Percentiles rank a stretch among this genome's conserved stretches.
phyloP scores from a whole-genome alignment of 495 filamentous ascomycete genomes.

The Oidiodendron maius region DNA sequence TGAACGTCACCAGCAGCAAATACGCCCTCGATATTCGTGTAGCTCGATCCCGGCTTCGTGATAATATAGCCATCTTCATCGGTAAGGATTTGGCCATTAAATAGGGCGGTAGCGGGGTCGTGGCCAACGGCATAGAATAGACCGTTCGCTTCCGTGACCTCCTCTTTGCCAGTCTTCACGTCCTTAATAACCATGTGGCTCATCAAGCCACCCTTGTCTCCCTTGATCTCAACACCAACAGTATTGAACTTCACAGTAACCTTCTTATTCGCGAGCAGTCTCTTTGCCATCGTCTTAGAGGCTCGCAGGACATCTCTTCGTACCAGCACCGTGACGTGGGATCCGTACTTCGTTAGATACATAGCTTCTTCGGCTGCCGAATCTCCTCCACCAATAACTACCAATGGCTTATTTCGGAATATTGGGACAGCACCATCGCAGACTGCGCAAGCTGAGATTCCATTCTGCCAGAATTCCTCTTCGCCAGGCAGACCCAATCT shows the following conservation, averaged over 20 bases:
- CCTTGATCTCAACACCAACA: constrained; percentile 73
- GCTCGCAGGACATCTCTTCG: constrained; percentile 80
- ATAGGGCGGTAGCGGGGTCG: constrained; percentile 81
- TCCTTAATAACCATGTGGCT: constrained; percentile 76
- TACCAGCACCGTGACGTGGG: constrained; percentile 89
- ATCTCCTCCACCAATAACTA: constrained; percentile 96
- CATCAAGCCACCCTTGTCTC: constrained; percentile 82
- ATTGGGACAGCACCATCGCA: constrained; percentile 98
- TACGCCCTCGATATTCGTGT: constrained; percentile 84
- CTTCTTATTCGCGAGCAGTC: constrained; percentile 78
- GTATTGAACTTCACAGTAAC: constrained; percentile 82
- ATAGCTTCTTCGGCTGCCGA: constrained; percentile 96
- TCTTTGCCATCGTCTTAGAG: constrained; percentile 84
- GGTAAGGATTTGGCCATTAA: constrained; percentile 81
- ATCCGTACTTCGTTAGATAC: constrained; percentile 96
- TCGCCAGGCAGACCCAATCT: constrained; percentile 76
- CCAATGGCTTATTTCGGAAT: constrained; percentile 90
- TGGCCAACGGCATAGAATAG: constrained; percentile 98
- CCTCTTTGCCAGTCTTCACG: constrained; percentile 66
- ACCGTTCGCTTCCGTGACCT: constrained; percentile 81
- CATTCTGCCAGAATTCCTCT: constrained; percentile 85
- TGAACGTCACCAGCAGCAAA: constrained; percentile 98
- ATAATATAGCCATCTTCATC: constrained; percentile 86
- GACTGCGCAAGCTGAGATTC: constrained; percentile 93
- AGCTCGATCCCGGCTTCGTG: constrained; percentile 81